Base-by-base conservation (phyloP, 2,329 filamentous ascomycete species). In the Paradendryphiella salina region DNA sequence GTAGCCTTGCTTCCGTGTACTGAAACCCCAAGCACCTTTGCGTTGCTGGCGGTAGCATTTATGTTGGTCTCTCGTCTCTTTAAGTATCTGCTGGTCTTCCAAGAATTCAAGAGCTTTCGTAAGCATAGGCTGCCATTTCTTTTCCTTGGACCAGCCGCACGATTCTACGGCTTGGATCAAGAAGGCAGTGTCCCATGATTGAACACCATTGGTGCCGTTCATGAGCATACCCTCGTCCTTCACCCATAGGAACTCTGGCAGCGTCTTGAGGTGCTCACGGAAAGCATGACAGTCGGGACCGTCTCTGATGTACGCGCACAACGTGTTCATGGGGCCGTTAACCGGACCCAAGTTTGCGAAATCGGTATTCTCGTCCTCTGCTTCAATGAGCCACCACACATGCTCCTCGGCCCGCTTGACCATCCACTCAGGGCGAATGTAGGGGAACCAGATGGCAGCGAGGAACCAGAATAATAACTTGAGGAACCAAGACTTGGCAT, bases 171-270 rank as follows among this genome's bases (percentile, higher is more conserved):
- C 87, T 72, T 96, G 91, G 28, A 96, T 90, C 14, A 87, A 77
- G 68, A 97, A 97, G 0, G 91, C 83, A 0, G 94, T 99, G 69
- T 99, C 94, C 94, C 94, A 99, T 58, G 86, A 88, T 73, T 99
- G 94, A 1, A 97, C 92, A n/a, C 94, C 94, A 62, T 99, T 97
- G 7, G 94, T 99, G 31, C 94, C 94, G 64, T 96, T 96, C 74
- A 87, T 87, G 39, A 97, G 80, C 89, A 99, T 90, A 5, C 94
- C 94, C 69, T 96, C 92, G 28, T 85, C 73, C 57, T 95, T 96
- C 41, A 99, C 80, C 92, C 94, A 99, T 23, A 99, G 74, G 55
- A 87, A 95, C 65, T 99, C 94, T 35, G 89, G 82, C 10, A 96
- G 74, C 3, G 90, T 84, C 64, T 96, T 89, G 7, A 89, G 78